These are phyloP conservation scores for Taphrina sp. DNA, from an alignment of 1,139 yeast species.

Conservation along the genomic window DNA sequence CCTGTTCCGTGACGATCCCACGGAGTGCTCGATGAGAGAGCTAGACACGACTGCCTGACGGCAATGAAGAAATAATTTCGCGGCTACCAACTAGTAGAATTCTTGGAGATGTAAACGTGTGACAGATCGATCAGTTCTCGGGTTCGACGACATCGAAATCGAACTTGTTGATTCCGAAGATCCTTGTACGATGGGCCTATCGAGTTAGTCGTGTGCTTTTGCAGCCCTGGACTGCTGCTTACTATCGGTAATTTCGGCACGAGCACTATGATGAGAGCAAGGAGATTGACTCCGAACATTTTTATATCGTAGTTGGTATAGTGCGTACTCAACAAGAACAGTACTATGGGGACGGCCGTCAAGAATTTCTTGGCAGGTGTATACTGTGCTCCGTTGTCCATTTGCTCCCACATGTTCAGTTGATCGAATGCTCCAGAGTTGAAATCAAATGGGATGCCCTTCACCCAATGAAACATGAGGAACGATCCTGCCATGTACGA, in stretches of 20 bases:
- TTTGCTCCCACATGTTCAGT: constrained; percentile 98
- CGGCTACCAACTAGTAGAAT: too few species aligned
- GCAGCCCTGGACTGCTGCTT: too few species aligned
- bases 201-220: too few species aligned
- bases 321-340: constrained; percentile 85
- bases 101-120: too few species aligned
- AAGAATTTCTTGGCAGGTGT: constrained; percentile 94
- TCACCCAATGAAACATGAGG: constrained; percentile 93
- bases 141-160: constrained; percentile 33
- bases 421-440: constrained; percentile 95
- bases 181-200: constrained; percentile 35
- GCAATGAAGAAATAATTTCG: too few species aligned
- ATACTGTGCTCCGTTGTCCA: constrained; percentile 94
- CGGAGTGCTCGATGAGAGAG: too few species aligned
- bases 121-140: constrained; percentile 15
- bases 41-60: too few species aligned
- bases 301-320: constrained; percentile 81
- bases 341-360: constrained; percentile 82
- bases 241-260: constrained; percentile 77
- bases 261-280: constrained; percentile 76
- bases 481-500: constrained; percentile 80
- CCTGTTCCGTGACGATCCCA: too few species aligned
- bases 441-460: constrained; percentile 96
- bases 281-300: constrained; percentile 73
- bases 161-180: constrained; percentile 36